Evolutionary conservation across 1,284 basidiomycete species (phyloP).

Genomic region (Fomitopsis schrenkii): DNA sequence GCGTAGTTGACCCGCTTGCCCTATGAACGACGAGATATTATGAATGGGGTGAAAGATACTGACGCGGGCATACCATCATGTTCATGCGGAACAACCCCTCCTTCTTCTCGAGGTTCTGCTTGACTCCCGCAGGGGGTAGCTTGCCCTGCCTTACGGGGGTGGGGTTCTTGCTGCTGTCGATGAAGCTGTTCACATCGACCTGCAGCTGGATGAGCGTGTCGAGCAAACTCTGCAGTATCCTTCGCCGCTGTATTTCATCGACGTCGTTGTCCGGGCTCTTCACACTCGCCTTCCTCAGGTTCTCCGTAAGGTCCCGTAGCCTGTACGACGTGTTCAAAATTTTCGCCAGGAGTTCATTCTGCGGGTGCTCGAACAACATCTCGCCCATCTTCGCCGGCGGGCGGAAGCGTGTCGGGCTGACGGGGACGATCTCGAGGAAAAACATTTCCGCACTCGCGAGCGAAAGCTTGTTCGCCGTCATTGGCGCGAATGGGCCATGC

Average conservation of each 20-base stretch:
- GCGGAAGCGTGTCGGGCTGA: slow-evolving; percentile 94
- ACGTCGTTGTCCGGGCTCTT: slow-evolving; percentile 46
- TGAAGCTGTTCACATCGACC: slow-evolving; percentile 94
- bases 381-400: slow-evolving; percentile 94
- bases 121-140: slow-evolving; percentile 91
- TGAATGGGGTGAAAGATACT: background rate
- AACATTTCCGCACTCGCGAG: slow-evolving; percentile 91
- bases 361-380: slow-evolving; percentile 92
- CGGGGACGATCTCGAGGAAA: slow-evolving; percentile 91
- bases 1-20: slow-evolving; percentile 99
- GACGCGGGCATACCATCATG: slow-evolving; percentile 84
- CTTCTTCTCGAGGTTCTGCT: slow-evolving; percentile 98
- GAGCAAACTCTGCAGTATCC: slow-evolving; percentile 69
- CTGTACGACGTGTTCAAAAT: slow-evolving; percentile 82
- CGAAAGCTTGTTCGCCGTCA: slow-evolving; percentile 52
- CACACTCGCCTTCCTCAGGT: slow-evolving; percentile 56
- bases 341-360: slow-evolving; percentile 90
- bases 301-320: slow-evolving; percentile 75
- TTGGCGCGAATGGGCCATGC: slow-evolving; percentile 79
- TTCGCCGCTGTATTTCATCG: slow-evolving; percentile 55
- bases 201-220: slow-evolving; percentile 89
- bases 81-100: slow-evolving; percentile 98
- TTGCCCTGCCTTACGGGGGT: slow-evolving; percentile 82
- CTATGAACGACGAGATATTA: slow-evolving; percentile 34
- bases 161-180: slow-evolving; percentile 97